Base-by-base conservation (phyloP, 2,329 filamentous ascomycete species). In the Zasmidium angulare region DNA sequence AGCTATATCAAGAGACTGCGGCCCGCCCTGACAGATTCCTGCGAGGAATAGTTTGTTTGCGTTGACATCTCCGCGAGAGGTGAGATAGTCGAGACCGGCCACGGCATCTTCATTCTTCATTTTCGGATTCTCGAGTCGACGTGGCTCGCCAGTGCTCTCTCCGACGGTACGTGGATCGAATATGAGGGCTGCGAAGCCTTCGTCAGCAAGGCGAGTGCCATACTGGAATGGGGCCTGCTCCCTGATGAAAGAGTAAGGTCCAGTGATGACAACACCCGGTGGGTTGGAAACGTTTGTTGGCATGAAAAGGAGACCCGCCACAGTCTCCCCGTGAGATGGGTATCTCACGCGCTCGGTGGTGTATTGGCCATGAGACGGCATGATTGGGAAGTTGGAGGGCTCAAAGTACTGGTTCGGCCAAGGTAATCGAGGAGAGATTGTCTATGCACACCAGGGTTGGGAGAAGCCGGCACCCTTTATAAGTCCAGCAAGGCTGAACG, bases 231-330 rank as follows among this genome's bases (percentile, higher is more conserved):
- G 55, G 12, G 55, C 55, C 21, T 58, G 55, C 47, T 58, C 55
- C 22, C 53, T 58, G 48, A 58, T 53, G 55, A 58, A 58, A 11
- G 55, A 58, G 40, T 58, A 58, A 29, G 55, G 55, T 11, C 55
- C 55, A 46, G 55, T 58, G 12, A 58, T 46, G 26, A 58, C 49
- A n/a, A 58, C 55, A 29, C 48, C 55, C 4, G 55, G 55, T 2
- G 55, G 55, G 7, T 47, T 58, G 6, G 36, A 43, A 17, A 14
- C n/a, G 23, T 26, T 43, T n/a, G 21, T 46, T 17, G 55, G 55
- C 17, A 22, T 26, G 50, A 58, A 58, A 14, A 58, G 55, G 7
- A 53, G 31, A 3, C 19, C 55, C 2, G 29, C 55, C 3, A 58
- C 20, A 11, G 49, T 53, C 49, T 58, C 55, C 21, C 55, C 55